Base-by-base conservation (phyloP, 805 yeast species). In the Sugiyamaella floridensis region DNA sequence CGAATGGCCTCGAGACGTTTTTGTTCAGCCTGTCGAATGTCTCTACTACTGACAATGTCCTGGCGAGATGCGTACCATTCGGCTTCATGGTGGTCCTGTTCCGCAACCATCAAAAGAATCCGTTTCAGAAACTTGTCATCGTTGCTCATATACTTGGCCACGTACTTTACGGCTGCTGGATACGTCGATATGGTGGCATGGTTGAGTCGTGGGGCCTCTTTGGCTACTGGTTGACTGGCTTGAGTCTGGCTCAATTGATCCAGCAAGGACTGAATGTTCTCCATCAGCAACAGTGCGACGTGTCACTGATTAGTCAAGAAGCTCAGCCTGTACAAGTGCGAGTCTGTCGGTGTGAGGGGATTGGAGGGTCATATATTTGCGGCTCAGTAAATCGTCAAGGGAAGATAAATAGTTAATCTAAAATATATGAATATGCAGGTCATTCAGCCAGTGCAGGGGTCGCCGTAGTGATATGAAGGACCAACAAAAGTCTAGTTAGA, bases 111-210 rank as follows among this genome's bases (percentile, higher is more conserved):
- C 22, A 15, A 40, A n/a, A 48, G 37, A 22, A 60, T 32, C 16
- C 57, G 54, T 18, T 32, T 34, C 50, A 56, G 40, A 8, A 50
- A 41, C 9, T 18, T 12, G n/a, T 55, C 57, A 42, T 56, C 50
- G 10, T 29, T 28, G 12, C 54, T 54, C 41, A 57, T 18, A 32
- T 53, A 53, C 15, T 45, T 53, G 12, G 58, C 59, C 18, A 56
- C 47, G 44, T 58, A 58, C 43, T 54, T 56, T 43, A 58, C 42
- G 2, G 63, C 63, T 6, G 45, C 51, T 11, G 53, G 41, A 46
- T 58, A 59, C 5, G 51, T 53, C 6, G 58, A 40, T 10, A 58
- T 56, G 9, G 32, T 28, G 11, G 48, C 45, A 9, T 60, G 62
- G 44, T 59, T 55, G 26, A 22, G 3, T 5, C 53, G 54, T 20